phyloP scores from a whole-genome alignment of 345 rosid genomes.

The Triadica sebifera region DNA sequence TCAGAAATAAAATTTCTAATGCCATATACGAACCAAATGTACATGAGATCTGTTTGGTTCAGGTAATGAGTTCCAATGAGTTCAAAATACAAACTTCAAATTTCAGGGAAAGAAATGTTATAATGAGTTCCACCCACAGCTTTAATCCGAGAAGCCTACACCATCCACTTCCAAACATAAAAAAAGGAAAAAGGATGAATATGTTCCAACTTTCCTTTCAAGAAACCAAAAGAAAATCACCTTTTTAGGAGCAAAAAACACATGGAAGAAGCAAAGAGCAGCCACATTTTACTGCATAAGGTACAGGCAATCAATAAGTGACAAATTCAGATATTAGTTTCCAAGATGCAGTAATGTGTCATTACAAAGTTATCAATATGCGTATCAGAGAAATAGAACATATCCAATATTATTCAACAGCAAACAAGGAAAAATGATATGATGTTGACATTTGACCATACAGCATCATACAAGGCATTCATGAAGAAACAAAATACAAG shows the following conservation, averaged over 20 bases:
- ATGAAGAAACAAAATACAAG: background rate
- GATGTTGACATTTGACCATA: background rate
- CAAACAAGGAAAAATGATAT: background rate
- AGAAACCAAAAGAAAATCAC: background rate
- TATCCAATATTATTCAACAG: background rate
- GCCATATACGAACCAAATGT: background rate
- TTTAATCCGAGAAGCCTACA: background rate
- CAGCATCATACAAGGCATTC: background rate
- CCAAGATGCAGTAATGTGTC: background rate
- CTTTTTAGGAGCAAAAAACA: background rate
- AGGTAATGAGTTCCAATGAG: no score
- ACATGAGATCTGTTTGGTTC: background rate
- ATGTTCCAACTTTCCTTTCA: background rate
- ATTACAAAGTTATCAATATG: background rate
- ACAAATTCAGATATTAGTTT: background rate
- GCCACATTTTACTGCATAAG: background rate
- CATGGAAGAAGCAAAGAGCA: background rate
- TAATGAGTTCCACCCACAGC: background rate
- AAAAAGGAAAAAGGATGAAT: background rate
- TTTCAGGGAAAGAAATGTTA: background rate
- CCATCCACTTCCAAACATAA: background rate
- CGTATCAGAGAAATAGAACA: background rate
- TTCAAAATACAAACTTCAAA: background rate
- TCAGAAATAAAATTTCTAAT: background rate
- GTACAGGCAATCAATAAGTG: background rate